Conservation (phyloP, 2,329 filamentous ascomycete genomes). For the Epichloe sibirici region DNA sequence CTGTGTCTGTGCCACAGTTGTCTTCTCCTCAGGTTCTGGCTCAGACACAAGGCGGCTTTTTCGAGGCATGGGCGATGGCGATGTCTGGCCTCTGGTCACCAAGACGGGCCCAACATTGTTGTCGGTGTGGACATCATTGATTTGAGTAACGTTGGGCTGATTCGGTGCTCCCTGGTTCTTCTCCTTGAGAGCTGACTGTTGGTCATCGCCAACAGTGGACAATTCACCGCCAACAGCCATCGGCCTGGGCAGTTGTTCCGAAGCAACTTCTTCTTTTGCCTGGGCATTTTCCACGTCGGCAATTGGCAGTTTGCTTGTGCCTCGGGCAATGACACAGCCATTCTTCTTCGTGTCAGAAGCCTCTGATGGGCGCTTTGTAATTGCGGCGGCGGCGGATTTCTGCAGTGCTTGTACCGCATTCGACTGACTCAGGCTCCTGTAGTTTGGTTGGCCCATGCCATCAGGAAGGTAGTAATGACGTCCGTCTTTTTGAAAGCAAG, state of each 20-base stretch:
- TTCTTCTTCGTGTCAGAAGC: not conserved
- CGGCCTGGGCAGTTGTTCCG: not conserved
- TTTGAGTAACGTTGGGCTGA: not conserved
- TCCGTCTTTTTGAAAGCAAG: constrained; percentile 11
- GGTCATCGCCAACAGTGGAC: not conserved
- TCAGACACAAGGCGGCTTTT: not conserved
- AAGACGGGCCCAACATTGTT: constrained; percentile 1
- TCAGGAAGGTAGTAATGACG: constrained; percentile 16
- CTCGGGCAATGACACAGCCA: not conserved
- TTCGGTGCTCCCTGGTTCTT: not conserved
- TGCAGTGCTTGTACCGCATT: constrained; percentile 13
- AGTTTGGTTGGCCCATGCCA: not conserved
- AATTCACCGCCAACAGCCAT: not conserved
- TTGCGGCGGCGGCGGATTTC: constrained; percentile 17
- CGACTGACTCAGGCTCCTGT: not conserved
- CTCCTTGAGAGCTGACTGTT: not conserved
- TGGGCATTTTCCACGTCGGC: not conserved
- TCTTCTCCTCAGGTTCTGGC: not conserved
- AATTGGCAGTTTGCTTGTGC: not conserved
- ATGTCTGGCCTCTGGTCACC: not conserved
- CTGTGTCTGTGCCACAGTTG: not conserved
- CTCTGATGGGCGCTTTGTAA: not conserved
- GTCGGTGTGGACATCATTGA: not conserved
- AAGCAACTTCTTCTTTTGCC: not conserved
- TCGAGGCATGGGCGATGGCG: constrained; percentile 4